phyloP scores from a whole-genome alignment of 2,329 filamentous ascomycete genomes.

The Phialemoniopsis sp. region DNA sequence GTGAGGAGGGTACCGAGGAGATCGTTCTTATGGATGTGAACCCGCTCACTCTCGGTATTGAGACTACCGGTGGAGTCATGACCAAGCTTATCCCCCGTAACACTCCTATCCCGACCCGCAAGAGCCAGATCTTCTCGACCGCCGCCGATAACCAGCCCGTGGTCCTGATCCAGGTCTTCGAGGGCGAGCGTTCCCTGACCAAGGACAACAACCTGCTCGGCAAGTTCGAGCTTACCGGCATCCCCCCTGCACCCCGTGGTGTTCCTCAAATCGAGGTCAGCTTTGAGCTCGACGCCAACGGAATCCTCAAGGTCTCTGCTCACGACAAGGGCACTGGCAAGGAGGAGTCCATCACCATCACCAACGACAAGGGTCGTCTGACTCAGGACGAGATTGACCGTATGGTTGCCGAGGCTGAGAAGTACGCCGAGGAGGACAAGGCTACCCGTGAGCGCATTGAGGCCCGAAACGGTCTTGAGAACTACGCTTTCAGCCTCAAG shows the following conservation, averaged over 20 bases:
- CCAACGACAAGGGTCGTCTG: constrained; percentile 98
- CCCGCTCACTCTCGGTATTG: constrained; percentile 92
- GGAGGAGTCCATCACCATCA: constrained; percentile 96
- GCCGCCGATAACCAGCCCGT: constrained; percentile 95
- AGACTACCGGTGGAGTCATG: constrained; percentile 97
- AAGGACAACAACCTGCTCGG: constrained; percentile 97
- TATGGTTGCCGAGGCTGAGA: constrained; percentile 97
- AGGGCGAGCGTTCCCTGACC: constrained; percentile 90
- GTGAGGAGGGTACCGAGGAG: constrained; percentile 75
- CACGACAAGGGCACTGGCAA: constrained; percentile 98
- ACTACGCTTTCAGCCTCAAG: constrained; percentile 98
- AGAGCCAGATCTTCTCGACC: constrained; percentile 97
- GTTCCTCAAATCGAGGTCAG: constrained; percentile 98
- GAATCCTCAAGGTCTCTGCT: constrained; percentile 94
- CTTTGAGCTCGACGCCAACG: constrained; percentile 97
- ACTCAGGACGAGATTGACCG: constrained; percentile 97
- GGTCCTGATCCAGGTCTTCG: constrained; percentile 91
- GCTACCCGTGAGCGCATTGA: constrained; percentile 95
- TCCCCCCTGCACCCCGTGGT: constrained; percentile 90
- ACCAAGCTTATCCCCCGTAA: constrained; percentile 94
- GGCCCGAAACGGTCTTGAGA: constrained; percentile 93
- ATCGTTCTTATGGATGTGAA: constrained; percentile 97
- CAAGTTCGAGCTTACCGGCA: constrained; percentile 97
- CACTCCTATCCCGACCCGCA: constrained; percentile 91
- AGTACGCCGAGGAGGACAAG: constrained; percentile 99